These are phyloP conservation scores for Prunella vulgaris DNA, from an alignment of 257 asterid genomes.

Conservation along the genomic window DNA sequence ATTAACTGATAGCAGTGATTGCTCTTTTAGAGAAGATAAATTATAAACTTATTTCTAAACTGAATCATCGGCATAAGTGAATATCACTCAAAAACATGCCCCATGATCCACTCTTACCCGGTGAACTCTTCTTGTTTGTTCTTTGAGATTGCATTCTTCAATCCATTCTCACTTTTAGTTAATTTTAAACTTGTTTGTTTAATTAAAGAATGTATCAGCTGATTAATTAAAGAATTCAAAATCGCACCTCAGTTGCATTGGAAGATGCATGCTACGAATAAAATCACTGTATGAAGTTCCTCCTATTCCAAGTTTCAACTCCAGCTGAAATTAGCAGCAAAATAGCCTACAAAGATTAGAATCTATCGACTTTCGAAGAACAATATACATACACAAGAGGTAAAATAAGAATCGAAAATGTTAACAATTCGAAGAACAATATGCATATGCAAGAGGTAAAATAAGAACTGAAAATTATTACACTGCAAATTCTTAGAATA, in stretches of 20 bases:
- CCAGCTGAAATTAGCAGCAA: constrained; percentile 50
- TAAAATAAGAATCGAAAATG: background rate
- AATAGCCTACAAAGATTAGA: constrained; percentile 10
- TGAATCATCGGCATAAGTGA: background rate
- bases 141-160: too few species aligned
- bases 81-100: background rate
- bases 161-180: background rate
- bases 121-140: background rate
- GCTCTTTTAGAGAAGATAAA: background rate
- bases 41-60: background rate
- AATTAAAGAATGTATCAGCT: background rate
- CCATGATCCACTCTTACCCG: background rate
- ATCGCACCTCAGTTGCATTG: constrained; percentile 86
- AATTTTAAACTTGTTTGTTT: background rate
- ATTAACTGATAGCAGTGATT: background rate
- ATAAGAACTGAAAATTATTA: too few species aligned
- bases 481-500: too few species aligned
- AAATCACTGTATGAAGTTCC: constrained; percentile 96
- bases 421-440: too few species aligned
- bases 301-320: constrained; percentile 87
- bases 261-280: constrained; percentile 74
- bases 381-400: background rate
- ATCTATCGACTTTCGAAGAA: background rate
- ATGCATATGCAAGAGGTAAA: too few species aligned
- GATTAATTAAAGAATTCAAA: constrained; percentile 1